Conservation (phyloP, 148 eudicot species). For the Linanthus parryae region DNA sequence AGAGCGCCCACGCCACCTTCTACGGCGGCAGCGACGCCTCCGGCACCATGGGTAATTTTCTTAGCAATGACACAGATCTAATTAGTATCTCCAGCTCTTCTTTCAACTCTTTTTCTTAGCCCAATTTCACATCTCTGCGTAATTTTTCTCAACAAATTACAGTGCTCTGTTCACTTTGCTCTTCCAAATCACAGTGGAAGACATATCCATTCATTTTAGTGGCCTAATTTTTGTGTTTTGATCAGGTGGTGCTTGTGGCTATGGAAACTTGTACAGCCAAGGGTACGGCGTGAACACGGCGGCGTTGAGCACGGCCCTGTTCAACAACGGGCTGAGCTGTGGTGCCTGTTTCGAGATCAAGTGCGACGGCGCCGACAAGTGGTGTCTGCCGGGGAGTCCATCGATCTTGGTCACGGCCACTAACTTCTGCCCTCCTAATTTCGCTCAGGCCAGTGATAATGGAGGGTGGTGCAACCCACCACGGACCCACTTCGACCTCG, state of each 20-base stretch:
- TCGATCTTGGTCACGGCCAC: slow-evolving; percentile 46
- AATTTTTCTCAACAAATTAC: not conserved
- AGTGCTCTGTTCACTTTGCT: not conserved
- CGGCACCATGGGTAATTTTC: slow-evolving; percentile 54
- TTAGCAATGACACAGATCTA: too few relatives aligned
- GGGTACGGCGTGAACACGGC: slow-evolving; percentile 53
- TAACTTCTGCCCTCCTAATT: slow-evolving; percentile 52
- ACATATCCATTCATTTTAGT: too few relatives aligned
- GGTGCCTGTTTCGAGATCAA: slow-evolving; percentile 53
- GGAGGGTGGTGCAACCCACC: slow-evolving; percentile 70
- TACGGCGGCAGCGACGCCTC: slow-evolving; percentile 68
- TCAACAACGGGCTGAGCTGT: slow-evolving; percentile 51
- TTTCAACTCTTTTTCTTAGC: too few relatives aligned
- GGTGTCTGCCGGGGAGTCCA: slow-evolving; percentile 48
- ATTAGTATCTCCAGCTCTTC: too few relatives aligned
- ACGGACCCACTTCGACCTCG: slow-evolving; percentile 46
- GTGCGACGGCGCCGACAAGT: slow-evolving; percentile 28
- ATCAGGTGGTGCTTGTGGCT: slow-evolving; percentile 53
- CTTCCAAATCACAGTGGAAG: too few relatives aligned
- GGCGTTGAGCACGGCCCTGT: slow-evolving; percentile 51
- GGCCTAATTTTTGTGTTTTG: too few relatives aligned
- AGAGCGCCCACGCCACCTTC: slow-evolving; percentile 71
- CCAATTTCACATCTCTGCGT: too few relatives aligned
- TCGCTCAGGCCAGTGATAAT: slow-evolving; percentile 35
- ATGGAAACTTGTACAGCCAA: slow-evolving; percentile 54